Conservation (phyloP, 1,139 yeast genomes). For the Citeromyces siamensis region DNA sequence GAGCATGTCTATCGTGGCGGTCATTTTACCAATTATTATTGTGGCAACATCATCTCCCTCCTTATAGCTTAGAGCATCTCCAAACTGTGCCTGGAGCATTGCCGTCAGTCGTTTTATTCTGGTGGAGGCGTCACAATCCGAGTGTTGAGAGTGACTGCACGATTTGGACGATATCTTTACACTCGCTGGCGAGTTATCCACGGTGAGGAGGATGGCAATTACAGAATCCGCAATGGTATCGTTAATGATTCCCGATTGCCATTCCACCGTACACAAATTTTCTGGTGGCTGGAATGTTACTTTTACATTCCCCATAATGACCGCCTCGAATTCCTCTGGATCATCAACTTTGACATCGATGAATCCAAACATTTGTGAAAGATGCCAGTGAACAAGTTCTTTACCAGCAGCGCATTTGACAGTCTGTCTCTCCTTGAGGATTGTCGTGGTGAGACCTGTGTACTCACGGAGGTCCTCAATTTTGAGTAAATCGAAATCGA, state of each 20-base stretch:
- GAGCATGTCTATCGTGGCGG: conserved; percentile 56
- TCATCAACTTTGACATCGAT: conserved; percentile 56
- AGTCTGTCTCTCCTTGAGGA: conserved; percentile 71
- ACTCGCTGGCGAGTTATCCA: conserved; percentile 92
- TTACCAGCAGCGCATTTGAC: conserved; percentile 72
- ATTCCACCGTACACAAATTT: conserved; percentile 55
- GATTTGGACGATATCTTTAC: conserved; percentile 67
- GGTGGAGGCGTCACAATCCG: conserved; percentile 9
- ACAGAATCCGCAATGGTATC: conserved; percentile 94
- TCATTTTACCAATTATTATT: conserved; percentile 54
- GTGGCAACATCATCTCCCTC: conserved; percentile 22
- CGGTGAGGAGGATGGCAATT: conserved; percentile 78
- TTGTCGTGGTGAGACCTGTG: conserved; percentile 77
- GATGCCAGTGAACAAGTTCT: conserved; percentile 75
- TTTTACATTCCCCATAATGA: conserved; percentile 24
- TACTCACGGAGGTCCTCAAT: conserved; percentile 83
- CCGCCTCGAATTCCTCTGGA: conserved; percentile 26
- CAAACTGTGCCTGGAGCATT: conserved; percentile 76
- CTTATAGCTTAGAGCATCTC: conserved; percentile 46
- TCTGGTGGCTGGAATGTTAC: conserved; percentile 34
- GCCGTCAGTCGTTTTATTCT: conserved; percentile 37
- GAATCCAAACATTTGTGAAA: conserved; percentile 91
- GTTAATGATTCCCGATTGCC: conserved; percentile 85
- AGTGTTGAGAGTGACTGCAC: conserved; percentile 25
- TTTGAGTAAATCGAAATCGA: conserved; percentile 72